Base-by-base conservation (phyloP, 306 rosid genomes). In the Trifolium dubium region DNA sequence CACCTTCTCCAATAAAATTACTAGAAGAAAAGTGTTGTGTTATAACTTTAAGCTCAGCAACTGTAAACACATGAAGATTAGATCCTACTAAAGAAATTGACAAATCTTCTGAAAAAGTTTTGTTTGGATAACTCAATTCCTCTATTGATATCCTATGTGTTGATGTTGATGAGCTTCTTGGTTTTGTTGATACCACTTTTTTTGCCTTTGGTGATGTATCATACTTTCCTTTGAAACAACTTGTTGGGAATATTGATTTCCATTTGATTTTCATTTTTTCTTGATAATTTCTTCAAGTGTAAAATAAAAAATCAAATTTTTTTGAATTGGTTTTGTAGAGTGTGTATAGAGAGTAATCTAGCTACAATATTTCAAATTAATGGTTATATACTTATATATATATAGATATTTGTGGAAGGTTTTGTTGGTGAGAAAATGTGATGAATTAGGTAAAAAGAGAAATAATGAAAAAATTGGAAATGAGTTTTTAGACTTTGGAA, bases 1-100 rank as follows among this genome's bases (percentile, higher is more conserved):
- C 97, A 7, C 98, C 98, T 83, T 89, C 98, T 0, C 98, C 98
- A 2, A 93, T 56, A 77, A 86, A 86, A 63, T 86, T 93, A 53
- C 85, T 84, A 0, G 97, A 80, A 6, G 98, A 88, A 67, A 93
- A 93, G n/a, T 23, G 79, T 58, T 93, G 96, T 0, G 97, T 93
- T 28, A 91, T 91, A 28, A 86, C 68, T 79, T 91, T 93, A 11
- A 93, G 92, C 79, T 93, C 98, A 46, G 78, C 91, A 3, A 89
- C 81, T 0, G 97, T 75, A 18, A 93, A 91, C 0, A 64, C 74
- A 17, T 93, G 85, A 34, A 93, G 74, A 43, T 93, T 88, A 2
- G 91, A 79, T 0, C 98, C 98, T 4, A 86, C 92, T 4, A 93
- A 86, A 18, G 98, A 93, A 5, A 93, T 71, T 0, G 97, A 91